These are phyloP conservation scores for Cyclotella atomus DNA, from an alignment of 108 stramenopile species.

Conservation along the genomic window DNA sequence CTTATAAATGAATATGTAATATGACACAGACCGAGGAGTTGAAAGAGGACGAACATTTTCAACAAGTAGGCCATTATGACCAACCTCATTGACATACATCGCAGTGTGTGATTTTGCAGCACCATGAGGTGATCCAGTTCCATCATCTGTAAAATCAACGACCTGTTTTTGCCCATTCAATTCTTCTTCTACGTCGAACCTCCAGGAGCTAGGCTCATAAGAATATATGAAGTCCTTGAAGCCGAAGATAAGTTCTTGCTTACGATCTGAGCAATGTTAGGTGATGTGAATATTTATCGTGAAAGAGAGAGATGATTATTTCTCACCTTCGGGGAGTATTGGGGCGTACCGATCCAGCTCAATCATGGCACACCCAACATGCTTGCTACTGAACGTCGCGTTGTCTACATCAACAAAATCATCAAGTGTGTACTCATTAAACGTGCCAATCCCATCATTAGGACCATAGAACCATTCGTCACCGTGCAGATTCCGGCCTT, in stretches of 20 bases:
- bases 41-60: slow-evolving; percentile 34
- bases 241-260: slow-evolving; percentile 35
- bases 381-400: slow-evolving; percentile 46
- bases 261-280: slow-evolving; percentile 46
- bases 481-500: slow-evolving; percentile 26
- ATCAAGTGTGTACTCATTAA: slow-evolving; percentile 24
- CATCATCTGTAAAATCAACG: slow-evolving; percentile 48
- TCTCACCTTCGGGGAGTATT: slow-evolving; percentile 29
- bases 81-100: slow-evolving; percentile 56
- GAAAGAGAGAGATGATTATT: no score
- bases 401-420: slow-evolving; percentile 43
- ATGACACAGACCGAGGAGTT: slow-evolving; percentile 35
- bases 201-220: slow-evolving; percentile 42
- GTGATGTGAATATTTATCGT: no score
- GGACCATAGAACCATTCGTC: slow-evolving; percentile 28
- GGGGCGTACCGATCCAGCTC: slow-evolving; percentile 51
- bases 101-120: slow-evolving; percentile 22
- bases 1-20: slow-evolving; percentile 26
- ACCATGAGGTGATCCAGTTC: slow-evolving; percentile 38
- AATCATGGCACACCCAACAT: slow-evolving; percentile 39
- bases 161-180: slow-evolving; percentile 34
- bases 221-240: slow-evolving; percentile 51
- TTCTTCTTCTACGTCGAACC: slow-evolving; percentile 42
- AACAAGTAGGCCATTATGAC: slow-evolving; percentile 23
- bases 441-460: slow-evolving; percentile 25